Conservation (phyloP, 495 filamentous ascomycete genomes). For the Cetradonia linearis region DNA sequence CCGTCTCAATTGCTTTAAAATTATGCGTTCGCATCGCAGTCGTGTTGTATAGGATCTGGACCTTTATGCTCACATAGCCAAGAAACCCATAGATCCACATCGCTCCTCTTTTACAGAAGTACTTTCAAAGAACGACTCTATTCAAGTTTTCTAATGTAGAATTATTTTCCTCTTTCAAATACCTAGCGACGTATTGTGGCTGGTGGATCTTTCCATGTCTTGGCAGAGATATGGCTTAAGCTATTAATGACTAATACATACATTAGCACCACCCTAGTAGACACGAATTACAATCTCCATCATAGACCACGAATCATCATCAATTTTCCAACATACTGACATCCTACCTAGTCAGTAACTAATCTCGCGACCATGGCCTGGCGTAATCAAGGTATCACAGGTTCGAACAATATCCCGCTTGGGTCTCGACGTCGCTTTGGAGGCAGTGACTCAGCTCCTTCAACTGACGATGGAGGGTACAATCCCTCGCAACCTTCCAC, state of each 20-base stretch:
- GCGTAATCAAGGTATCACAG: constrained; percentile 92
- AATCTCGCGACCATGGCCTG: constrained; percentile 57
- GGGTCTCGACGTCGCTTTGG: constrained; percentile 79
- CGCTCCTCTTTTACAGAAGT: background rate
- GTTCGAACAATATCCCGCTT: constrained; percentile 95
- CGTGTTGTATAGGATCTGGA: background rate
- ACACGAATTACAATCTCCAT: background rate
- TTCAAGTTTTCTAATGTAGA: background rate
- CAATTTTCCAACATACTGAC: background rate
- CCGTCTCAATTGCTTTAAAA: background rate
- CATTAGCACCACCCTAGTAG: background rate
- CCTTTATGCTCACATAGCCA: background rate
- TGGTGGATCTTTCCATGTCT: background rate
- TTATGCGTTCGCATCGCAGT: background rate
- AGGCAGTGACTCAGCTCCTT: constrained; percentile 44
- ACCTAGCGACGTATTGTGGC: background rate
- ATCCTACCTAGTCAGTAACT: background rate
- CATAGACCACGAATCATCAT: background rate
- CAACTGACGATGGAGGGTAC: constrained; percentile 47
- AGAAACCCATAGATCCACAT: background rate
- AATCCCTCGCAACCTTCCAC: constrained; percentile 43
- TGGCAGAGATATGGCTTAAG: background rate
- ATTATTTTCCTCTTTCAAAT: background rate
- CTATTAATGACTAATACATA: background rate
- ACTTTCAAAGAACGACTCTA: background rate